Evolutionary conservation across 805 yeast species (phyloP).

Genomic region (Naumovozyma baii): DNA sequence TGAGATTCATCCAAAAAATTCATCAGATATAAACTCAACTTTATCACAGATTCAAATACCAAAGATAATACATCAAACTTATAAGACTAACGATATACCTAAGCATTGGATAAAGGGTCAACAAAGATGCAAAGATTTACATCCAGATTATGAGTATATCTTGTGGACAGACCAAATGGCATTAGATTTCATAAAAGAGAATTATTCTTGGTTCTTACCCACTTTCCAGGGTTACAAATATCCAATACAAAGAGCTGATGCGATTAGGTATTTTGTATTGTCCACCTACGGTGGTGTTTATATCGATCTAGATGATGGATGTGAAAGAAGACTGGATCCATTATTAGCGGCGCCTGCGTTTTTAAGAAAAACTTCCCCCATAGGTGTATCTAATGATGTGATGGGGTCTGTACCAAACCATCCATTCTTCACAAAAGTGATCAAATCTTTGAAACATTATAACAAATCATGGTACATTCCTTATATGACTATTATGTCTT

Average conservation of each 20-base stretch:
- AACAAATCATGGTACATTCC: conserved; percentile 76
- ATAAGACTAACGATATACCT: conserved; percentile 69
- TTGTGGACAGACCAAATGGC: conserved; percentile 86
- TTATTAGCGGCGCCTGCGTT: conserved; percentile 70
- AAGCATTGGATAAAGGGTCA: conserved; percentile 73
- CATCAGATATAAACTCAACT: conserved; percentile 25
- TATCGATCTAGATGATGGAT: conserved; percentile 82
- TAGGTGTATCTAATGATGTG: conserved; percentile 85
- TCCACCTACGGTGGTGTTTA: conserved; percentile 81
- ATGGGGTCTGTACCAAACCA: conserved; percentile 84
- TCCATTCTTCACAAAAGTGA: conserved; percentile 66
- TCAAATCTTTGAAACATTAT: conserved; percentile 51
- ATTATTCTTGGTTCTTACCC: conserved; percentile 75
- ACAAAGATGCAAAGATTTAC: conserved; percentile 59
- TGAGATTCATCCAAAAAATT: conserved; percentile 33
- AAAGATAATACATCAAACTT: conserved; percentile 86
- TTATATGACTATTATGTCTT: conserved; percentile 82
- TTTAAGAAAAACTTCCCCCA: conserved; percentile 75
- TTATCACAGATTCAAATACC: conserved; percentile 59
- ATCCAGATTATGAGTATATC: conserved; percentile 79
- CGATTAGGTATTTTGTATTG: conserved; percentile 75
- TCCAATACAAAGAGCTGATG: conserved; percentile 84
- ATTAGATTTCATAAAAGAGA: conserved; percentile 64
- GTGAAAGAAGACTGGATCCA: conserved; percentile 68
- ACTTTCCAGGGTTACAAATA: conserved; percentile 71